Evolutionary conservation across 1,284 basidiomycete species (phyloP).

Genomic region (Cyathus olla): DNA sequence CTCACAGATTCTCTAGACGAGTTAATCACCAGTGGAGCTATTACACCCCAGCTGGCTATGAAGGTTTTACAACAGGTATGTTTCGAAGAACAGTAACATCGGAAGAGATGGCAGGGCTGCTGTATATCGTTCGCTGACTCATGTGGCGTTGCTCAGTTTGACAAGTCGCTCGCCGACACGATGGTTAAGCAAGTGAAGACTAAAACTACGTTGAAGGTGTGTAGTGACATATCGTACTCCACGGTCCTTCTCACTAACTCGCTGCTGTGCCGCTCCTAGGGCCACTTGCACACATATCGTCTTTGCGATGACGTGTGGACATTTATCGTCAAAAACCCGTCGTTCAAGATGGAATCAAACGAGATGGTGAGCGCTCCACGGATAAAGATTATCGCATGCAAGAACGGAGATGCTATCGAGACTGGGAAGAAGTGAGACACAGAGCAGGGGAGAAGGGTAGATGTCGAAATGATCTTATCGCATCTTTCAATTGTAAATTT

Average conservation of each 20-base stretch:
- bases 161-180: conserved; percentile 92
- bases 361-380: conserved; percentile 81
- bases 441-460: not conserved
- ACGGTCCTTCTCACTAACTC: not conserved
- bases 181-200: conserved; percentile 93
- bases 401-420: conserved; percentile 89
- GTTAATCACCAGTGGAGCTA: conserved; percentile 96
- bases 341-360: conserved; percentile 95
- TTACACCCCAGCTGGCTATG: conserved; percentile 98
- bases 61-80: conserved; percentile 94
- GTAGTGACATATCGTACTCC: conserved; percentile 18
- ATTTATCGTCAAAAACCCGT: conserved; percentile 92
- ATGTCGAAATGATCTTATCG: not conserved
- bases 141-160: conserved; percentile 73
- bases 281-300: conserved; percentile 92
- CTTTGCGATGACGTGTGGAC: conserved; percentile 98
- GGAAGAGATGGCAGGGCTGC: not conserved
- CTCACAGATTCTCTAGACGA: conserved; percentile 99
- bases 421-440: conserved; percentile 70
- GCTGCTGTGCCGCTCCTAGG: conserved; percentile 56
- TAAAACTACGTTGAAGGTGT: conserved; percentile 91
- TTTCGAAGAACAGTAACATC: no score
- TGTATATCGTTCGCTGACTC: not conserved
- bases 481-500: not conserved
- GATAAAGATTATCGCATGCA: conserved; percentile 97